Conservation (phyloP, 257 asterid genomes). For the Parsonsia alboflavescens region DNA sequence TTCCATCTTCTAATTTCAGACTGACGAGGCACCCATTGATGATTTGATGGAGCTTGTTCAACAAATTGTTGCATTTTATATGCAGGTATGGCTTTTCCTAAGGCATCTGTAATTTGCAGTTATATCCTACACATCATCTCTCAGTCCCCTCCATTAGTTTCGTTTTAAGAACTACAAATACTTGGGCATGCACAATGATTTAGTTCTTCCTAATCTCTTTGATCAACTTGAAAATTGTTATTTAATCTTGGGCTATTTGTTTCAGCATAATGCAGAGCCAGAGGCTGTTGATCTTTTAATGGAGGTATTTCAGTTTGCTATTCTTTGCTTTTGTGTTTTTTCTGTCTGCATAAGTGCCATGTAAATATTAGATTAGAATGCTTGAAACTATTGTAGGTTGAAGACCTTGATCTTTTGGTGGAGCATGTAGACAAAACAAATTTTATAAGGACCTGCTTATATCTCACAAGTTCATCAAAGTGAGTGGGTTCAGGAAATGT, state of each 20-base stretch:
- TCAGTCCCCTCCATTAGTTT: neutral
- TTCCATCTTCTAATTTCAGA: conserved; percentile 11
- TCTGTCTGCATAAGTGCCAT: neutral
- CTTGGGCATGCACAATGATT: neutral
- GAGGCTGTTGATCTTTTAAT: conserved; percentile 40
- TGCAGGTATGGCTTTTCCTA: conserved; percentile 54
- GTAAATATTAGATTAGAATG: neutral
- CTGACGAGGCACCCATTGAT: conserved; percentile 53
- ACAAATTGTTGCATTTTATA: conserved; percentile 86
- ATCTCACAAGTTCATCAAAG: conserved; percentile 85
- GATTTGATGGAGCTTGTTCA: conserved; percentile 85
- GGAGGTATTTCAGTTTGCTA: conserved; percentile 20
- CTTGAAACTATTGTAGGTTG: conserved; percentile 53
- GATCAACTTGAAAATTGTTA: neutral
- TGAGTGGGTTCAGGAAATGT: conserved; percentile 31
- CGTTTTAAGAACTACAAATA: neutral
- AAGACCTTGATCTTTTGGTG: conserved; percentile 76
- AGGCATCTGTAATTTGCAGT: neutral
- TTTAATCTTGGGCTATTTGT: conserved; percentile 12
- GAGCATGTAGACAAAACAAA: conserved; percentile 70
- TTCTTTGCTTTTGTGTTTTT: neutral
- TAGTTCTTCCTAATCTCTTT: neutral
- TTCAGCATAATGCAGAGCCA: conserved; percentile 90
- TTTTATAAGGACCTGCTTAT: conserved; percentile 72
- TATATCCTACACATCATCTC: neutral